A percentile compares a stretch with the other conserved stretches of the same genome.
phyloP scores from a whole-genome alignment of 1,139 yeast genomes.

The Nadsonia commutata region DNA sequence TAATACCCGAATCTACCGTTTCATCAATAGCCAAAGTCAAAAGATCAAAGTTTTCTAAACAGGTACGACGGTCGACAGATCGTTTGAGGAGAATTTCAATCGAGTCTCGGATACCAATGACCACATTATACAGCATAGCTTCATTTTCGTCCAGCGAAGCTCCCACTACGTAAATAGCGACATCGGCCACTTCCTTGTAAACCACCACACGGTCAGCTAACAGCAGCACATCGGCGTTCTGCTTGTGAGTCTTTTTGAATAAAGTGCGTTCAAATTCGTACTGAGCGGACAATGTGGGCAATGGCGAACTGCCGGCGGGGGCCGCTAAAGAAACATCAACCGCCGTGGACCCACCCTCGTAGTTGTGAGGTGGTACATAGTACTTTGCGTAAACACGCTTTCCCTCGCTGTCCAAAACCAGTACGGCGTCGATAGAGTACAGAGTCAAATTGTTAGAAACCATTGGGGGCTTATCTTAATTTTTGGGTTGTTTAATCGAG shows the following conservation, averaged over 20 bases:
- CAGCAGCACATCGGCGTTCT: constrained; percentile 65
- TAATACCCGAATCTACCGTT: constrained; percentile 70
- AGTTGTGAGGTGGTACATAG: constrained; percentile 48
- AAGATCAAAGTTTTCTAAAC: constrained; percentile 75
- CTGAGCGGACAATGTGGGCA: constrained; percentile 45
- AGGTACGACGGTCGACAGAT: constrained; percentile 63
- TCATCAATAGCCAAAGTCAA: constrained; percentile 82
- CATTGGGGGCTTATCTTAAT: too few species aligned
- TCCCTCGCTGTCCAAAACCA: constrained; percentile 73
- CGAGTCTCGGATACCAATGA: constrained; percentile 68
- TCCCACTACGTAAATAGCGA: constrained; percentile 57
- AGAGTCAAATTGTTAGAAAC: constrained; percentile 18
- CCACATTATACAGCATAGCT: constrained; percentile 59
- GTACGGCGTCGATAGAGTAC: constrained; percentile 62
- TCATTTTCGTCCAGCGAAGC: constrained; percentile 74
- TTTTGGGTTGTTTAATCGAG: too few species aligned
- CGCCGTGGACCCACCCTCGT: constrained; percentile 17
- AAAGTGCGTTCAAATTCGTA: constrained; percentile 59
- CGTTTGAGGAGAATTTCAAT: constrained; percentile 61
- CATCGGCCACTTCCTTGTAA: constrained; percentile 71
- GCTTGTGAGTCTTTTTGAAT: constrained; percentile 62
- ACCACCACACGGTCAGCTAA: constrained; percentile 60
- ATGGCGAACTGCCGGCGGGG: constrained; percentile 13
- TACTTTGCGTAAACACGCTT: constrained; percentile 74
- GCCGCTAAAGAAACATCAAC: constrained; percentile 15